These are phyloP conservation scores for Echeveria elegans DNA, from an alignment of 164 flowering plant genomes.

Conservation along the genomic window DNA sequence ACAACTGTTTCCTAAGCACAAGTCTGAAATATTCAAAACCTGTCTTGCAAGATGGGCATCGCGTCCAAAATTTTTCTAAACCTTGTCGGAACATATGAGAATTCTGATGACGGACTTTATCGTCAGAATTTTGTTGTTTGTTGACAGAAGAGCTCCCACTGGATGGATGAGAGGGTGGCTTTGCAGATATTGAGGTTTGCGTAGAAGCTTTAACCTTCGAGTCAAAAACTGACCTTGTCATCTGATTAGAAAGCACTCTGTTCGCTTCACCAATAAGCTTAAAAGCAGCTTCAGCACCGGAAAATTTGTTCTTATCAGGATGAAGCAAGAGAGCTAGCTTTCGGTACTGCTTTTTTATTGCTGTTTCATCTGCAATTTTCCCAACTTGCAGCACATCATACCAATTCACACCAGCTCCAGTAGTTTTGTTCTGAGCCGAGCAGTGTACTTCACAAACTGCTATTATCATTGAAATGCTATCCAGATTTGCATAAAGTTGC, in stretches of 20 bases:
- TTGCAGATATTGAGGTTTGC: not conserved
- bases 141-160: not conserved
- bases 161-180: not conserved
- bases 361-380: constrained; percentile 45
- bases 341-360: constrained; percentile 66
- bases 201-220: not conserved
- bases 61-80: not conserved
- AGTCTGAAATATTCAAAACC: not conserved
- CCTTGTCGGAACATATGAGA: not conserved
- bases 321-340: constrained; percentile 71
- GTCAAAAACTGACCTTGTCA: constrained; percentile 30
- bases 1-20: not conserved
- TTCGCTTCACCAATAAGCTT: constrained; percentile 73
- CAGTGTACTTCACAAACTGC: constrained; percentile 45
- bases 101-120: not conserved
- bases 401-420: constrained; percentile 36
- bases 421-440: constrained; percentile 22
- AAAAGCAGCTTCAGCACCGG: constrained; percentile 87
- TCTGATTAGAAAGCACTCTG: constrained; percentile 41
- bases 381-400: constrained; percentile 53
- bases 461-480: constrained; percentile 29
- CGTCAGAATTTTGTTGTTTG: not conserved
- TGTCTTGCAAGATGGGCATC: not conserved
- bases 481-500: constrained; percentile 32
- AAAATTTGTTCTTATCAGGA: constrained; percentile 80